These are phyloP conservation scores for Kernera saxatilis DNA, from an alignment of 345 rosid species.

Conservation along the genomic window DNA sequence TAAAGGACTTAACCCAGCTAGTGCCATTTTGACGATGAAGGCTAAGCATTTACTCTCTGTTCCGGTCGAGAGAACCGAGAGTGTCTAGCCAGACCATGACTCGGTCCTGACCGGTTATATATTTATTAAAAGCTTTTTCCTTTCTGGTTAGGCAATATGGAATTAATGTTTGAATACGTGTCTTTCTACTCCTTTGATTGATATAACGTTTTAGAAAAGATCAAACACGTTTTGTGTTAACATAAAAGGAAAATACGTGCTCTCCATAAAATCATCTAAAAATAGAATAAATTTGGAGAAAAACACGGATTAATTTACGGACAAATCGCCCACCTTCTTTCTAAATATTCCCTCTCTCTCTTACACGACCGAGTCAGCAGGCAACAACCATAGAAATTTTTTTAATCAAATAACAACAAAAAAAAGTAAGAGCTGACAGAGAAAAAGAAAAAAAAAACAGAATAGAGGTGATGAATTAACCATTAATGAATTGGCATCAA, in stretches of 20 bases:
- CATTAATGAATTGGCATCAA: conserved; percentile 11
- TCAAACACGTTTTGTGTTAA: conserved; percentile 17
- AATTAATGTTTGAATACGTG: conserved; percentile 13
- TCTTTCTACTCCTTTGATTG: neutral
- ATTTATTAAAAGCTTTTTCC: neutral
- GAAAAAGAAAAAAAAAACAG: neutral
- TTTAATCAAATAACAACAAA: neutral
- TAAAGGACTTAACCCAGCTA: conserved; percentile 56
- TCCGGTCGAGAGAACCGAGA: conserved; percentile 16
- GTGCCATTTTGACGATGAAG: conserved; percentile 58
- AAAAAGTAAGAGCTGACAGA: neutral
- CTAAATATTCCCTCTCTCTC: neutral
- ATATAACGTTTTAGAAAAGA: neutral
- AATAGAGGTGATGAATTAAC: conserved; percentile 3
- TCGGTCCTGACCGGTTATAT: neutral
- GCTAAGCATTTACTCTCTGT: conserved; percentile 31
- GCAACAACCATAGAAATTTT: conserved; percentile 4
- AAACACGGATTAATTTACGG: conserved; percentile 22
- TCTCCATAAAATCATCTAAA: conserved; percentile 20
- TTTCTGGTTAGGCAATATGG: neutral
- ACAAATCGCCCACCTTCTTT: conserved; percentile 30
- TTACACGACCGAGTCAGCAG: conserved; percentile 28
- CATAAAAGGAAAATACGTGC: conserved; percentile 24
- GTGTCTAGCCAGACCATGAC: neutral
- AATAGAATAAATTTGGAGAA: conserved; percentile 3